Evolutionary conservation across 345 rosid genomes (phyloP).

Genomic region (Gossypium bickii): DNA sequence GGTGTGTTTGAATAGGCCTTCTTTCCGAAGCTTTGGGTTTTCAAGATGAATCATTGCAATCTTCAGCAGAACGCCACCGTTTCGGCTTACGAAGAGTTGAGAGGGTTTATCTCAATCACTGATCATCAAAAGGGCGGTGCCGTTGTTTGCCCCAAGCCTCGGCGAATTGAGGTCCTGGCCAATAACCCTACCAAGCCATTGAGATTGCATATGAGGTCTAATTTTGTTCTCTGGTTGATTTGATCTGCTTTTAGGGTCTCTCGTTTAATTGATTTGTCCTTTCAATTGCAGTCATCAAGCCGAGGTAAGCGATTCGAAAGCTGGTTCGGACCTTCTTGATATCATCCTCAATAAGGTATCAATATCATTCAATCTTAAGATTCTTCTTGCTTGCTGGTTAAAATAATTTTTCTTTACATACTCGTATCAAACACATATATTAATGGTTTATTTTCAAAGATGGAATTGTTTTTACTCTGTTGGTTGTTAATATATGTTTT

Average conservation of each 20-base stretch:
- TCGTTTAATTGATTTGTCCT: neutral
- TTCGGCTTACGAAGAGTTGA: conserved; percentile 45
- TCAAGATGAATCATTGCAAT: conserved; percentile 66
- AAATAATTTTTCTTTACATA: too few species aligned
- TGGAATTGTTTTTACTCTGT: conserved; percentile 5
- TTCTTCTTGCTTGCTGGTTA: too few species aligned
- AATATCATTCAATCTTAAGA: neutral
- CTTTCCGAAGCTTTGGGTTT: conserved; percentile 31
- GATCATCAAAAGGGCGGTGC: conserved; percentile 56
- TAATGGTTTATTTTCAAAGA: neutral
- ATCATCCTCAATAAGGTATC: conserved; percentile 69
- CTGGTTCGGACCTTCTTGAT: conserved; percentile 78
- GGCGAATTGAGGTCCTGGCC: conserved; percentile 46
- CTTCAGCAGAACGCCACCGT: conserved; percentile 79
- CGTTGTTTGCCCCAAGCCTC: conserved; percentile 87
- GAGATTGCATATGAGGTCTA: conserved; percentile 52
- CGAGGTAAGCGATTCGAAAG: conserved; percentile 57
- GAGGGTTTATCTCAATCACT: conserved; percentile 38
- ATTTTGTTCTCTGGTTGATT: neutral
- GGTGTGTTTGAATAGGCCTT: conserved; percentile 34
- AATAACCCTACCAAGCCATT: conserved; percentile 37
- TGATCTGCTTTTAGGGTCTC: neutral
- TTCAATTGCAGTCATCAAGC: conserved; percentile 43
- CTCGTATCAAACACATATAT: neutral
- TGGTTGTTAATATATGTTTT: too few species aligned